Evolutionary conservation across 192 early-diverging fungal genomes (phyloP).

Genomic region (Backusella australiensis): DNA sequence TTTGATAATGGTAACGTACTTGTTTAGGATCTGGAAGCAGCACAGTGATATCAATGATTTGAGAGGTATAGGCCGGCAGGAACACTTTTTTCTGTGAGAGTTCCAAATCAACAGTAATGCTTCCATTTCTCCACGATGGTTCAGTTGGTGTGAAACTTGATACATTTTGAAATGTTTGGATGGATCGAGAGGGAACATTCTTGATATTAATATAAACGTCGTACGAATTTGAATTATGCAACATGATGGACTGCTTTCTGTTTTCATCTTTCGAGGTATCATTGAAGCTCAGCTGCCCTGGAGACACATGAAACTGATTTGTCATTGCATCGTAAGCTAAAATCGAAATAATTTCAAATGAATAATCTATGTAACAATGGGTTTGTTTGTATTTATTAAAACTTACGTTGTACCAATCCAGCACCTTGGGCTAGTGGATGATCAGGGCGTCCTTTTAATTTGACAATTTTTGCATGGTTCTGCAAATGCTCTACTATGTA

Average conservation of each 20-base stretch:
- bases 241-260: constrained; percentile 33
- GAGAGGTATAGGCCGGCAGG: constrained; percentile 10
- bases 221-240: constrained; percentile 41
- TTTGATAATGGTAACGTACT: constrained; percentile 24
- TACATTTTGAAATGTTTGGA: constrained; percentile 35
- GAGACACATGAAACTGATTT: constrained; percentile 35
- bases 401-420: constrained; percentile 46
- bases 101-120: constrained; percentile 1
- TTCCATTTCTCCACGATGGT: constrained; percentile 5
- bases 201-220: constrained; percentile 37
- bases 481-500: background rate
- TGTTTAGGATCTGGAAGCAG: constrained; percentile 16
- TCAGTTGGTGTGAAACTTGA: constrained; percentile 2
- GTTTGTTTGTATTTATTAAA: background rate
- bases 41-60: constrained; percentile 13
- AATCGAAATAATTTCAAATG: constrained; percentile 1
- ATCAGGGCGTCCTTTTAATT: constrained; percentile 11
- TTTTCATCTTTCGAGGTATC: constrained; percentile 38
- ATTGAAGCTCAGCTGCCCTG: constrained; percentile 51
- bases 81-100: constrained; percentile 9
- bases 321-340: constrained; percentile 40
- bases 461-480: background rate
- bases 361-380: background rate
- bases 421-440: constrained; percentile 47
- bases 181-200: constrained; percentile 35